Evolutionary conservation across 2,329 filamentous ascomycete genomes (phyloP).

Genomic region (Diatrype stigma): DNA sequence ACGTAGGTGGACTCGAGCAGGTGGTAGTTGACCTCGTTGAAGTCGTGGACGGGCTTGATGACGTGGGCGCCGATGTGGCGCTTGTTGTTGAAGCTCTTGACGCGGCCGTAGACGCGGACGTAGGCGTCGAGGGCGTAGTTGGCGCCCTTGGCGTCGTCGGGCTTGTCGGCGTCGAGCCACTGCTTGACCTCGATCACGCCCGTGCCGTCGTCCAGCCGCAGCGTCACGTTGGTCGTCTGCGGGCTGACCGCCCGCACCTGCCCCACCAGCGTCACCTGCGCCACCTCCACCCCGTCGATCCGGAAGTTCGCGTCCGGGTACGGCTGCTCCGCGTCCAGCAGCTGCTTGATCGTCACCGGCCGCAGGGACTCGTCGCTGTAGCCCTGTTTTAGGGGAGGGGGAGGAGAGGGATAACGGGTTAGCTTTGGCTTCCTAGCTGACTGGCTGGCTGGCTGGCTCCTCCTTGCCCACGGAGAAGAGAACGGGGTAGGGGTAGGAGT

Average conservation of each 20-base stretch:
- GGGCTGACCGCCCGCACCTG: conserved; percentile 82
- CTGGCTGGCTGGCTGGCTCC: not conserved
- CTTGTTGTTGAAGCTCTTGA: conserved; percentile 82
- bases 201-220: conserved; percentile 92
- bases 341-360: conserved; percentile 92
- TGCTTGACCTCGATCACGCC: conserved; percentile 87
- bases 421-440: too few relatives aligned
- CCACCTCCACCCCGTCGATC: conserved; percentile 72
- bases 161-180: conserved; percentile 68
- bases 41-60: conserved; percentile 74
- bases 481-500: too few relatives aligned
- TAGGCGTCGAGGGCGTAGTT: conserved; percentile 70
- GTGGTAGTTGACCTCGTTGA: conserved; percentile 92
- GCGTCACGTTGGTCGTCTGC: conserved; percentile 89
- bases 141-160: conserved; percentile 42
- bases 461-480: too few relatives aligned
- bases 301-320: conserved; percentile 72
- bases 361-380: conserved; percentile 83
- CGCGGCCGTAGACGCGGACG: conserved; percentile 78
- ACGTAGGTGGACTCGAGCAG: conserved; percentile 85
- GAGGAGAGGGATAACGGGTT: not conserved
- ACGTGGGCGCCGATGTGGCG: conserved; percentile 75
- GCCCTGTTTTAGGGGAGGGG: conserved; percentile 32
- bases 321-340: conserved; percentile 75
- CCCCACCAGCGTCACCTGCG: conserved; percentile 79